Percentiles rank a stretch among this genome's conserved stretches.
Conservation (phyloP, 2,329 filamentous ascomycete species). For the Pseudogymnoascus destructans region DNA sequence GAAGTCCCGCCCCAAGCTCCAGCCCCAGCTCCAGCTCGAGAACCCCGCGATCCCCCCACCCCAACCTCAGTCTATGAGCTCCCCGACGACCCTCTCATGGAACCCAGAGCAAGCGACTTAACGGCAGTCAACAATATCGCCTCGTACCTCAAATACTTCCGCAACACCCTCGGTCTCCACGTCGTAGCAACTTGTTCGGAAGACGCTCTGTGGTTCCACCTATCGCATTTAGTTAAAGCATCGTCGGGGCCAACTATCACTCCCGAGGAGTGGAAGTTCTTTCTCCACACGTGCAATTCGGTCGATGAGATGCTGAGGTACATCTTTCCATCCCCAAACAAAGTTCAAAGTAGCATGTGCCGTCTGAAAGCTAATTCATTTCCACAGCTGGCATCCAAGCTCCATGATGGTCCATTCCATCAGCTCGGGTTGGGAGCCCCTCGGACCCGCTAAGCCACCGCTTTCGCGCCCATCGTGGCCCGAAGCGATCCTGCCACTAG, state of each 20-base stretch:
- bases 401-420: neutral
- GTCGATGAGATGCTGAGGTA: neutral
- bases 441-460: neutral
- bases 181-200: neutral
- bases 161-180: neutral
- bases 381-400: neutral
- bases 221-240: neutral
- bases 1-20: too few species aligned
- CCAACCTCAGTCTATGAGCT: neutral
- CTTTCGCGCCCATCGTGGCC: neutral
- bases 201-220: neutral
- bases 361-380: neutral
- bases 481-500: too few species aligned
- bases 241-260: neutral
- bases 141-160: neutral
- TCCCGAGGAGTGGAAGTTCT: neutral
- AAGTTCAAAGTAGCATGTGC: too few species aligned
- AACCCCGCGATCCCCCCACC: neutral
- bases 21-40: neutral
- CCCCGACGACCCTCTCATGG: neutral
- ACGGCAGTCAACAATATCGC: neutral
- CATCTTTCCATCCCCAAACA: neutral
- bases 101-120: neutral
- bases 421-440: neutral
- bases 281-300: neutral